Conservation (phyloP, 371 early-diverging fungal genomes). For the Actinomortierella ambigua region DNA sequence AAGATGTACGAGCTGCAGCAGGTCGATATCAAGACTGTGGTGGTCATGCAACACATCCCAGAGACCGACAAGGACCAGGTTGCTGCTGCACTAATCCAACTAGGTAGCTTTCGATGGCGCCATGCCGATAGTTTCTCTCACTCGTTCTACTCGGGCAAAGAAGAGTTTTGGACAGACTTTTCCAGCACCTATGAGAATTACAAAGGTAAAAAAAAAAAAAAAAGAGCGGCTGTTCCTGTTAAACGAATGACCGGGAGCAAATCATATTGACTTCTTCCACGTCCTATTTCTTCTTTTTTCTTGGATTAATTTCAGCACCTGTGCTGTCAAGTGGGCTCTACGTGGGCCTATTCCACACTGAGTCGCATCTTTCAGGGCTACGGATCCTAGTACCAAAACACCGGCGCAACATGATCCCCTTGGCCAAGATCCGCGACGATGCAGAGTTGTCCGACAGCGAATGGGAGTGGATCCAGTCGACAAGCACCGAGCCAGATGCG, state of each 20-base stretch:
- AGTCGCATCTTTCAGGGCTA: conserved; percentile 47
- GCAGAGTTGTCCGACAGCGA: conserved; percentile 19
- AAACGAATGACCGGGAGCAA: too few species aligned
- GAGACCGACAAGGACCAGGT: conserved; percentile 18
- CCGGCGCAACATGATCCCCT: conserved; percentile 45
- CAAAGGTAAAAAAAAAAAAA: conserved; percentile 17
- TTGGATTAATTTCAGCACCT: conserved; percentile 23
- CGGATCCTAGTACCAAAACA: conserved; percentile 46
- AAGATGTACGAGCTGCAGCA: conserved; percentile 29
- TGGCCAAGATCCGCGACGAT: conserved; percentile 47
- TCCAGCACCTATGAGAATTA: conserved; percentile 27
- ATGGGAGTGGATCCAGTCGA: conserved; percentile 36
- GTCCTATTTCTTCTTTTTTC: too few species aligned
- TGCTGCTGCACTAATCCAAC: conserved; percentile 23
- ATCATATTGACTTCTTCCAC: too few species aligned
- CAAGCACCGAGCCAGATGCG: conserved; percentile 11
- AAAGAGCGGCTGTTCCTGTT: too few species aligned
- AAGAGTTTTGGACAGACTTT: conserved; percentile 33
- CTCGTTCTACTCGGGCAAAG: conserved; percentile 32
- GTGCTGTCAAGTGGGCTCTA: conserved; percentile 49
- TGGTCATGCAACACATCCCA: conserved; percentile 31
- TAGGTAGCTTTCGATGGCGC: conserved; percentile 34
- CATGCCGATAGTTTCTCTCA: conserved; percentile 27
- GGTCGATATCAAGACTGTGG: conserved; percentile 31
- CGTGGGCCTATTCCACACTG: conserved; percentile 47